These are phyloP conservation scores for Starmerella apicola DNA, from an alignment of 805 yeast genomes.

Conservation along the genomic window DNA sequence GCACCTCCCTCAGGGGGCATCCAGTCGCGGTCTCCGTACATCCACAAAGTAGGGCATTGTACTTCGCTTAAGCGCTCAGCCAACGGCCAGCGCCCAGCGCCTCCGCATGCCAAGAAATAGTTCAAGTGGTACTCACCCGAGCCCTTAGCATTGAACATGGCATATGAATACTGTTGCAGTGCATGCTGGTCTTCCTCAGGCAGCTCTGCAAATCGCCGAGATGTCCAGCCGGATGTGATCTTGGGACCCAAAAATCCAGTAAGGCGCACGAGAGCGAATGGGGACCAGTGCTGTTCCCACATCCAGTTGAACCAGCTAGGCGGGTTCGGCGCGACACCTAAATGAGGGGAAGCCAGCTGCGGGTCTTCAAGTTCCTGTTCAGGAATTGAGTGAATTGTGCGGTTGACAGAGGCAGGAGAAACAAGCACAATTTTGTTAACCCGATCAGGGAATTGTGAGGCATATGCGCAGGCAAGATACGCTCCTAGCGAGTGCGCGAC, in stretches of 20 bases:
- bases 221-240: constrained; percentile 81
- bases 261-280: constrained; percentile 66
- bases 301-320: constrained; percentile 57
- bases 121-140: constrained; percentile 89
- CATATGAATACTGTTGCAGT: constrained; percentile 69
- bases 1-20: constrained; percentile 37
- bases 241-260: constrained; percentile 76
- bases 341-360: constrained; percentile 1
- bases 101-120: constrained; percentile 80
- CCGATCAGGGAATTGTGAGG: constrained; percentile 45
- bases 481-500: constrained; percentile 94
- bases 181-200: constrained; percentile 34
- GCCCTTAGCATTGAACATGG: constrained; percentile 74
- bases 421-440: constrained; percentile 62
- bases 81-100: constrained; percentile 70
- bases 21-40: constrained; percentile 75
- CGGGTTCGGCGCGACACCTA: constrained; percentile 10
- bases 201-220: constrained; percentile 60
- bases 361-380: constrained; percentile 10
- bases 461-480: constrained; percentile 58
- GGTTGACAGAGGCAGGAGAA: constrained; percentile 78
- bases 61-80: constrained; percentile 37
- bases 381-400: constrained; percentile 30
- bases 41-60: constrained; percentile 57
- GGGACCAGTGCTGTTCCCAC: constrained; percentile 83